Evolutionary conservation across 495 filamentous ascomycete species (phyloP), one percentile per base, ranked within the genome.

Genomic region (Patellaria atrata): DNA sequence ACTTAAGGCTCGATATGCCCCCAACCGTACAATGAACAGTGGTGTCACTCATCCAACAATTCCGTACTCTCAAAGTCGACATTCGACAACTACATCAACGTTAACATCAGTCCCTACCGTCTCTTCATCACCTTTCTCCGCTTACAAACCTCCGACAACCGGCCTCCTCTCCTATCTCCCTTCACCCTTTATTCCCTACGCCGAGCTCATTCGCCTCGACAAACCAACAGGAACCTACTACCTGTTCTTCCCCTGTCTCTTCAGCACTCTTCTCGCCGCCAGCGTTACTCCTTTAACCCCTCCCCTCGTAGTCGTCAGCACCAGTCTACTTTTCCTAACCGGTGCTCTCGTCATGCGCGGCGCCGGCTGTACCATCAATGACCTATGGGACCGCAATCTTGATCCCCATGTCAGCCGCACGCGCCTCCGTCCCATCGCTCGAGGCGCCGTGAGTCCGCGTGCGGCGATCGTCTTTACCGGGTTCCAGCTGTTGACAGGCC

Each of bases 351-450:
- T 94, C 48, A 96, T 97, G 89, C 82, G 89, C 33, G 85, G 89
- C 19, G 89, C 89, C n/a, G 89, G 89, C 11, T 97, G 89, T 58
- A 78, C 89, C 21, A 89, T 97, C 61, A 96, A 97, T 58, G 89
- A 97, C 53, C 69, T 96, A 27, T 94, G 83, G 86, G 89, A 96
- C 59, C 75, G 82, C 43, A 79, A 92, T 48, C 70, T 97, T 12
- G 89, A 97, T 56, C 81, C 79, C 14, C 72, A 85, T 50, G 89
- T 97, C n/a, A 60, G 72, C 21, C 75, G 89, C 16, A 97, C 89
- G 1, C 74, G 75, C 17, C 68, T 86, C 28, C 79, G 89, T 2
- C 89, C 89, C 3, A 85, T 97, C 48, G 89, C 91, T 5, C 68
- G 89, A 27, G 68, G 77, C 10, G 91, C 89, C 20, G 62, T 94